Percentiles rank a stretch among this genome's conserved stretches.
Conservation (phyloP, 192 early-diverging fungal species). For the Gigaspora rosea region DNA sequence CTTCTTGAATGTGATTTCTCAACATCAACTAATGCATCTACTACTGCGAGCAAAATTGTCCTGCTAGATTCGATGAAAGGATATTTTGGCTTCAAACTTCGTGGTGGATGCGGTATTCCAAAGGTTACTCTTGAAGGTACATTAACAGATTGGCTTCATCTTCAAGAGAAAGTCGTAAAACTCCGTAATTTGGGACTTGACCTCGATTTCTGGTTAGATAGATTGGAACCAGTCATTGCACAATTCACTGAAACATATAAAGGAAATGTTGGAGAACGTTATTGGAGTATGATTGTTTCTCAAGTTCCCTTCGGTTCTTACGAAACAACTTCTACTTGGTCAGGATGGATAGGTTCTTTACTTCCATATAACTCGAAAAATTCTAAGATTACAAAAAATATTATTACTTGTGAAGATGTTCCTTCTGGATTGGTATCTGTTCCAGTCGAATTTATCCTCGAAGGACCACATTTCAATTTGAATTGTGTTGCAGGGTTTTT, state of each 20-base stretch:
- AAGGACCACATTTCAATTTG: neutral
- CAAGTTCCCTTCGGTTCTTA: neutral
- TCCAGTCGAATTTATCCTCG: neutral
- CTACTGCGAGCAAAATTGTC: constrained; percentile 16
- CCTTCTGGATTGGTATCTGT: constrained; percentile 20
- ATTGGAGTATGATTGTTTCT: constrained; percentile 19
- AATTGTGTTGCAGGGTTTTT: constrained; percentile 22
- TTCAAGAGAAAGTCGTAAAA: constrained; percentile 30
- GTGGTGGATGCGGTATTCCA: constrained; percentile 27
- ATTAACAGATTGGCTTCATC: constrained; percentile 15
- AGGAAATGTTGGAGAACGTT: constrained; percentile 23
- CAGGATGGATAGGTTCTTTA: constrained; percentile 15
- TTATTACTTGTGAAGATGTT: neutral
- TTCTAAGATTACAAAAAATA: neutral
- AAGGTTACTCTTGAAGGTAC: constrained; percentile 23
- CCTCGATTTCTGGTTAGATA: constrained; percentile 30
- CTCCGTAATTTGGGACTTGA: constrained; percentile 14
- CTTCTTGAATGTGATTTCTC: constrained; percentile 26
- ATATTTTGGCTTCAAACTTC: neutral
- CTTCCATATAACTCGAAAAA: neutral
- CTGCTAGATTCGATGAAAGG: constrained; percentile 27
- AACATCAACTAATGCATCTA: constrained; percentile 10
- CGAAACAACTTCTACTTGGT: neutral
- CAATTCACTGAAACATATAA: constrained; percentile 21
- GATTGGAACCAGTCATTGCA: constrained; percentile 18